phyloP scores from a whole-genome alignment of 2,329 filamentous ascomycete genomes.

The Aureobasidium sp. region DNA sequence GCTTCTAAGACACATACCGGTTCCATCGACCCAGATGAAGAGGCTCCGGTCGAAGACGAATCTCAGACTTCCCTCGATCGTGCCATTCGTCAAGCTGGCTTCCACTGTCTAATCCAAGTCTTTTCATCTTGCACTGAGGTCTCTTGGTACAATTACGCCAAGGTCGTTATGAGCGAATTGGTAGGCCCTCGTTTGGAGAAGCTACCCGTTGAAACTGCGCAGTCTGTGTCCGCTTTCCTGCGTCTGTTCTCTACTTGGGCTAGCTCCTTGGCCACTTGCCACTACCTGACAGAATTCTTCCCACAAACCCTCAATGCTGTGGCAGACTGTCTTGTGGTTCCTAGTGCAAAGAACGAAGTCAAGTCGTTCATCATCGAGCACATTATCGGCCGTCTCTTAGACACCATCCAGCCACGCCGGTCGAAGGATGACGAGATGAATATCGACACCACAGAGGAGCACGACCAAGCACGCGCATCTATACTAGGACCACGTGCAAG shows the following conservation, averaged over 20 bases:
- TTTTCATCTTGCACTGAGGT: constrained; percentile 66
- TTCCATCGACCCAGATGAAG: constrained; percentile 30
- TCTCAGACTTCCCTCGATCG: constrained; percentile 52
- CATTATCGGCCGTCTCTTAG: constrained; percentile 64
- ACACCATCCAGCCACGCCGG: constrained; percentile 42
- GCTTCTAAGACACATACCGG: constrained; percentile 49
- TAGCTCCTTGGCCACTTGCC: constrained; percentile 55
- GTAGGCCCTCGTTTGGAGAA: constrained; percentile 71
- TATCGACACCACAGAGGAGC: constrained; percentile 22
- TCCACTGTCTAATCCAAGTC: constrained; percentile 74
- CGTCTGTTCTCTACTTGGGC: constrained; percentile 79
- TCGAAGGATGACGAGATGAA: constrained; percentile 21
- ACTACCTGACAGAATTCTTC: constrained; percentile 62
- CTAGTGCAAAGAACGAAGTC: constrained; percentile 78
- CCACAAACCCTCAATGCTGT: constrained; percentile 58
- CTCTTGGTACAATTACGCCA: constrained; percentile 66
- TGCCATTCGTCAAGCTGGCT: constrained; percentile 60
- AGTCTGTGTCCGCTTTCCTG: constrained; percentile 78
- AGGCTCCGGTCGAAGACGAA: constrained; percentile 28
- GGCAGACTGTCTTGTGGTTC: constrained; percentile 62
- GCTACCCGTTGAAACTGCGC: constrained; percentile 76
- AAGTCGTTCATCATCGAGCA: constrained; percentile 70
- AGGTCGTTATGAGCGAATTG: constrained; percentile 64
- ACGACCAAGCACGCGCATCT: constrained; percentile 50
- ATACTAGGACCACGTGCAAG: constrained; percentile 62